phyloP scores from a whole-genome alignment of 805 yeast species.

The Blastobotrys parvus region DNA sequence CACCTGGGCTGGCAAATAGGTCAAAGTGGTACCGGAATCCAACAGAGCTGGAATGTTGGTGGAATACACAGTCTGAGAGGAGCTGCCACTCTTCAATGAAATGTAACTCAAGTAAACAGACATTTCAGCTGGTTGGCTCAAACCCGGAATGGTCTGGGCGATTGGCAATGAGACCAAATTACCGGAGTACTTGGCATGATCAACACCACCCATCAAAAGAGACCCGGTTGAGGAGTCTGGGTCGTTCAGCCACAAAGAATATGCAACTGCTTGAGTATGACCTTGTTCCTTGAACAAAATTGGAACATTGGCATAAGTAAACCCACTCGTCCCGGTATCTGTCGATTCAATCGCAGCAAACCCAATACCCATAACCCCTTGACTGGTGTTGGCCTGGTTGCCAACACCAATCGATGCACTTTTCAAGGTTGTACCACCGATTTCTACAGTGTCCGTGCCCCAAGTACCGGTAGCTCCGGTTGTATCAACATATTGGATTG shows the following conservation, averaged over 20 bases:
- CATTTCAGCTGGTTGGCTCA: constrained; percentile 13
- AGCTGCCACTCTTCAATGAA: constrained; percentile 1
- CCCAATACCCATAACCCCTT: constrained; percentile 16
- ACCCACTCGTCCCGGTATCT: background rate
- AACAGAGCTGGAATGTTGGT: constrained; percentile 13
- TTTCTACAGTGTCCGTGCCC: constrained; percentile 54
- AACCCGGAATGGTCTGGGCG: constrained; percentile 7
- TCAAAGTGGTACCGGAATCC: constrained; percentile 22
- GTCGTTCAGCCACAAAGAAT: constrained; percentile 39
- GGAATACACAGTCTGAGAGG: constrained; percentile 2
- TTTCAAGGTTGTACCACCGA: constrained; percentile 42
- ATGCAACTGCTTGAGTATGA: constrained; percentile 32
- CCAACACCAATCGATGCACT: constrained; percentile 35
- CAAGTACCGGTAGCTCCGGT: constrained; percentile 45
- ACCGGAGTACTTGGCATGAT: constrained; percentile 40
- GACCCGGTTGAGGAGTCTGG: constrained; percentile 28
- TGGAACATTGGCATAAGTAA: constrained; percentile 57
- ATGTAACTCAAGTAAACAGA: constrained; percentile 7
- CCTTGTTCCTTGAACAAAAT: constrained; percentile 43
- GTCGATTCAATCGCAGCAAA: constrained; percentile 14
- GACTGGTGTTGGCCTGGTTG: constrained; percentile 48
- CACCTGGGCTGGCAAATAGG: constrained; percentile 20
- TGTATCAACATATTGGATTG: constrained; percentile 33
- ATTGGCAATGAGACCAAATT: constrained; percentile 19
- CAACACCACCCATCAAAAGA: constrained; percentile 48